Conservation (phyloP, 2,329 filamentous ascomycete species). For the Sarocladiaceae sp. region DNA sequence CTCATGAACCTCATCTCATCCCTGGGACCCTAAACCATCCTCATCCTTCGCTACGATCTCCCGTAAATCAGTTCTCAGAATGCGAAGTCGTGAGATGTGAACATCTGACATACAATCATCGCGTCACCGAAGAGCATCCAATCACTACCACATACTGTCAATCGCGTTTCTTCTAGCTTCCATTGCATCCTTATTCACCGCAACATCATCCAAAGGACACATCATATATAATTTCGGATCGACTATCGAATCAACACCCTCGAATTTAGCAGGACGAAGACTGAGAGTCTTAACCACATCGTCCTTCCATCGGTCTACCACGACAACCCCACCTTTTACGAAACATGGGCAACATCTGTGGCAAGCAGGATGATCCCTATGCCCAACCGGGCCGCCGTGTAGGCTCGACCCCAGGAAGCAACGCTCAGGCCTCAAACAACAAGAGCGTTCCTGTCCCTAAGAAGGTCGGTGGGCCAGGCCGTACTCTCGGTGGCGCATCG, state of each 20-base stretch:
- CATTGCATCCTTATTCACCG: not conserved
- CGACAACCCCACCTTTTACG: not conserved
- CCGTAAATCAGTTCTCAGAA: no score
- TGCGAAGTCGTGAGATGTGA: no score
- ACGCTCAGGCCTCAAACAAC: slow-evolving; percentile 30
- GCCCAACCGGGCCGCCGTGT: slow-evolving; percentile 68
- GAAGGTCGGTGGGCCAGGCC: slow-evolving; percentile 50
- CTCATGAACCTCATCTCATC: not conserved
- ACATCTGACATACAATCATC: no score
- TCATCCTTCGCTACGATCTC: no score
- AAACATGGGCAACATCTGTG: slow-evolving; percentile 82
- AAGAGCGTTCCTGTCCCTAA: slow-evolving; percentile 48
- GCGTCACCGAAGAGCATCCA: no score
- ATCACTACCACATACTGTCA: no score
- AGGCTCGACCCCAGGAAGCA: slow-evolving; percentile 43
- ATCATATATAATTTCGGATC: no score
- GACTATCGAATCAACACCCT: no score
- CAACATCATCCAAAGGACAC: not conserved
- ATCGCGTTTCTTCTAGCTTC: no score
- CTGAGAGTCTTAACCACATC: not conserved
- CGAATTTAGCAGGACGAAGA: no score
- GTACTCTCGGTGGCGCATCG: slow-evolving; percentile 60
- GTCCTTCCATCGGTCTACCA: not conserved
- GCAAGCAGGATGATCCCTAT: slow-evolving; percentile 72
- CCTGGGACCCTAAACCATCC: no score